Base-by-base conservation (phyloP, 352 stramenopile genomes). In the Peronospora tabacina region DNA sequence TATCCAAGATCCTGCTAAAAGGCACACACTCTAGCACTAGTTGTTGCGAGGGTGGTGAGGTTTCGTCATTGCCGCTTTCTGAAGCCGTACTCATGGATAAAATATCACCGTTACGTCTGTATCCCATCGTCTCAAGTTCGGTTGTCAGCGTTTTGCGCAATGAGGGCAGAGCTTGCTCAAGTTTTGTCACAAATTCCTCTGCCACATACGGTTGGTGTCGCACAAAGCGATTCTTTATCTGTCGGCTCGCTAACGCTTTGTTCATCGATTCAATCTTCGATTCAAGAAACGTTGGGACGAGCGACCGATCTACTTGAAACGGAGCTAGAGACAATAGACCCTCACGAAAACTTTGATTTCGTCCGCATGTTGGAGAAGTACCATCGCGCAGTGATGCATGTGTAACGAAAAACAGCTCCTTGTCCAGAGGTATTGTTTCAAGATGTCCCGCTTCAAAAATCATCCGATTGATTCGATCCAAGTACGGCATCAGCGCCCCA, bases 211-310 rank as follows among this genome's bases (percentile, higher is more conserved):
- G 54, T 8, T 73, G 55, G 1, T 76, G 58, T 39, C 70, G 71
- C 9, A 83, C 45, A 40, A 80, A 83, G 7, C 60, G 61, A 48
- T 85, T 85, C 45, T 69, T 75, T 47, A 86, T 67, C 46, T 88
- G 77, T 26, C 74, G 77, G 60, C 70, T 84, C 10, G 65, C 59
- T n/a, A 88, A 41, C 4, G 74, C 66, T 15, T 76, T 63, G 7
- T 62, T 72, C 51, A 88, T 58, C 11, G 65, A 29, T 5, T 62
- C 42, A 10, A 64, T 52, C 2, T 71, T 51, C 4, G 61, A 36
- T n/a, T 36, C 15, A 4, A 88, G 41, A 37, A 88, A 88, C 9
- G 32, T 34, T 2, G 77, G 77, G 13, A 86, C 64, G 2, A 75
- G 44, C 5, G 29, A 20, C 0, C 16, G 4, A 19, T 73, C 55